Evolutionary conservation across 768 basidiomycete species (phyloP).

Genomic region (Panaeolus papilionaceus): DNA sequence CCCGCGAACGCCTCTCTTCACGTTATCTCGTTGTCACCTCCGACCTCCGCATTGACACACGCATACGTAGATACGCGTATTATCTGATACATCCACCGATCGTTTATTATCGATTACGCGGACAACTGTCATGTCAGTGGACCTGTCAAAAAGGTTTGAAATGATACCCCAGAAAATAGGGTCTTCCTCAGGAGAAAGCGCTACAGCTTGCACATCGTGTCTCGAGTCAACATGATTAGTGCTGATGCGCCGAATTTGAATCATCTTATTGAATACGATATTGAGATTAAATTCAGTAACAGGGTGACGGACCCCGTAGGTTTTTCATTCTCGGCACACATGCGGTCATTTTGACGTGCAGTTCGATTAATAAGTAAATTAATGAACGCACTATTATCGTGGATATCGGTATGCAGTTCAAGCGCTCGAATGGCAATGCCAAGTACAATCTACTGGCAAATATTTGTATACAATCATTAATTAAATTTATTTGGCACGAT

Average conservation of each 20-base stretch:
- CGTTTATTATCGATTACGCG: neutral
- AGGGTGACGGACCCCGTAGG: neutral
- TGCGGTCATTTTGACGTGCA: neutral
- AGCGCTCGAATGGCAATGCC: neutral
- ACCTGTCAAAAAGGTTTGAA: neutral
- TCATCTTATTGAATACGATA: neutral
- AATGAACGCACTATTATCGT: neutral
- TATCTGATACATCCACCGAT: constrained; percentile 12
- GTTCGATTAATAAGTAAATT: neutral
- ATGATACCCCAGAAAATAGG: constrained; percentile 10
- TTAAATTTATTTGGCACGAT: neutral
- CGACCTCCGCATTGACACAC: constrained; percentile 6
- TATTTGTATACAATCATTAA: neutral
- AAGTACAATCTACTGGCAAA: neutral
- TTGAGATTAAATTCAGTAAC: neutral
- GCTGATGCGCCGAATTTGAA: neutral
- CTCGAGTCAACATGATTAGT: neutral
- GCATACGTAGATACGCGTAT: constrained; percentile 1
- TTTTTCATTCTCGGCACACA: neutral
- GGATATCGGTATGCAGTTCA: neutral
- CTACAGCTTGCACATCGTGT: neutral
- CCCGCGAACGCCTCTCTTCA: constrained; percentile 3
- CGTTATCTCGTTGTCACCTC: constrained; percentile 3
- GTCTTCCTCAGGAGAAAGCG: neutral
- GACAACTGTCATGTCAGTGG: neutral